A percentile compares a stretch with the other conserved stretches of the same genome.
phyloP scores from a whole-genome alignment of 2,329 filamentous ascomycete genomes.

The Clathrospora elynae region DNA sequence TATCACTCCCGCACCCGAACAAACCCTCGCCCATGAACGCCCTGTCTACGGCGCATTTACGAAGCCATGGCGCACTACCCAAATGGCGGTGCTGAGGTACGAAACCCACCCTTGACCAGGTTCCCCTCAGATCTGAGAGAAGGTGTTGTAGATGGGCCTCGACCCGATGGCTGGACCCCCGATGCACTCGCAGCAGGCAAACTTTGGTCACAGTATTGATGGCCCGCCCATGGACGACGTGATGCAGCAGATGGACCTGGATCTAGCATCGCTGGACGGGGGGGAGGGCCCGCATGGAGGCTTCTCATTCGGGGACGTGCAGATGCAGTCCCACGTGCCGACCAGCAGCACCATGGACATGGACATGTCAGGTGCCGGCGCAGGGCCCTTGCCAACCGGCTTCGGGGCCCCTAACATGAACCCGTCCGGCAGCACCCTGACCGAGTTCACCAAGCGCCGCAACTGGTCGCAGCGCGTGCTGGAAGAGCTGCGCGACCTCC shows the following conservation, averaged over 20 bases:
- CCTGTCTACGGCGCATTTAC: constrained; percentile 6
- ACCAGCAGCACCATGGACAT: constrained; percentile 36
- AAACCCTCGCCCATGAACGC: constrained; percentile 5
- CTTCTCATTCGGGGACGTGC: constrained; percentile 34
- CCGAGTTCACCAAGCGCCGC: constrained; percentile 68
- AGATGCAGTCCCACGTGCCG: constrained; percentile 33
- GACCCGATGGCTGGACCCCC: constrained; percentile 28
- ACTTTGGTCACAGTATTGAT: no score
- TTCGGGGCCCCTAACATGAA: constrained; percentile 55
- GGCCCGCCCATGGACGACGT: constrained; percentile 52
- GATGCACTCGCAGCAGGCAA: constrained; percentile 31
- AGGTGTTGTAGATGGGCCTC: constrained; percentile 40
- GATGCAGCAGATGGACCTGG: constrained; percentile 51
- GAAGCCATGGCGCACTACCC: constrained; percentile 45
- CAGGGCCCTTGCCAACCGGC: constrained; percentile 61
- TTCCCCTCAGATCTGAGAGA: constrained; percentile 26
- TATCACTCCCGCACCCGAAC: constrained; percentile 5
- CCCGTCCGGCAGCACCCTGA: constrained; percentile 60
- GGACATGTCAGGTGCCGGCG: constrained; percentile 54
- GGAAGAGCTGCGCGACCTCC: constrained; percentile 85
- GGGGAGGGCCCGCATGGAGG: constrained; percentile 26
- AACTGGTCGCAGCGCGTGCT: constrained; percentile 90
- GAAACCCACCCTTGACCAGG: constrained; percentile 18
- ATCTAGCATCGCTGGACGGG: constrained; percentile 48
- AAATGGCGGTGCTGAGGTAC: constrained; percentile 43